Evolutionary conservation across 2,329 filamentous ascomycete species (phyloP).

Genomic region (Penicillium sp.): DNA sequence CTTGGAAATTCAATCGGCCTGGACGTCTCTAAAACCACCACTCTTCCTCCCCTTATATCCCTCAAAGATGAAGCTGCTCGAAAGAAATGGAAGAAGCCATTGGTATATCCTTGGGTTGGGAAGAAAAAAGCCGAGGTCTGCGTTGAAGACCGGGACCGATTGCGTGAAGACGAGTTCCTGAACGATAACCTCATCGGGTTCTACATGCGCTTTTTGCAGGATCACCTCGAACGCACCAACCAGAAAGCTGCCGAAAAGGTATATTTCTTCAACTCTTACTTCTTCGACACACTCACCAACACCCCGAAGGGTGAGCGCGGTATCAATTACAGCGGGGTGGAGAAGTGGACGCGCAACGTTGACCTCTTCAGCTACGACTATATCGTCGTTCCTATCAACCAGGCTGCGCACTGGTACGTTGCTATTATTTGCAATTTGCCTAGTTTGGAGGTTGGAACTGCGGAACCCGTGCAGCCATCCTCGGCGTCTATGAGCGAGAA

Average conservation of each 20-base stretch:
- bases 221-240: conserved; percentile 54
- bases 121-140: conserved; percentile 48
- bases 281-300: conserved; percentile 74
- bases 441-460: conserved; percentile 49
- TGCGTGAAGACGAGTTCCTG: conserved; percentile 81
- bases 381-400: conserved; percentile 88
- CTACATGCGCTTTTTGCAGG: conserved; percentile 73
- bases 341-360: conserved; percentile 80
- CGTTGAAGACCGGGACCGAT: conserved; percentile 56
- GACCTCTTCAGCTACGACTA: conserved; percentile 86
- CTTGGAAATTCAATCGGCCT: neutral
- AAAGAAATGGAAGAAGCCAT: conserved; percentile 36
- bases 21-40: neutral
- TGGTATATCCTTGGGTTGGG: conserved; percentile 46
- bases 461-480: conserved; percentile 4
- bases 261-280: conserved; percentile 91
- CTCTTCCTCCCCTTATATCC: conserved; percentile 5
- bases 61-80: conserved; percentile 19
- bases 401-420: conserved; percentile 86
- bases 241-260: conserved; percentile 62
- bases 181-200: conserved; percentile 94
- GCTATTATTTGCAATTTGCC: conserved; percentile 90
- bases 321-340: conserved; percentile 82
- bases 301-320: conserved; percentile 49
- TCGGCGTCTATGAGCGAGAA: conserved; percentile 6